Evolutionary conservation across 495 filamentous ascomycete genomes (phyloP).

Genomic region (Cercophora scortea): DNA sequence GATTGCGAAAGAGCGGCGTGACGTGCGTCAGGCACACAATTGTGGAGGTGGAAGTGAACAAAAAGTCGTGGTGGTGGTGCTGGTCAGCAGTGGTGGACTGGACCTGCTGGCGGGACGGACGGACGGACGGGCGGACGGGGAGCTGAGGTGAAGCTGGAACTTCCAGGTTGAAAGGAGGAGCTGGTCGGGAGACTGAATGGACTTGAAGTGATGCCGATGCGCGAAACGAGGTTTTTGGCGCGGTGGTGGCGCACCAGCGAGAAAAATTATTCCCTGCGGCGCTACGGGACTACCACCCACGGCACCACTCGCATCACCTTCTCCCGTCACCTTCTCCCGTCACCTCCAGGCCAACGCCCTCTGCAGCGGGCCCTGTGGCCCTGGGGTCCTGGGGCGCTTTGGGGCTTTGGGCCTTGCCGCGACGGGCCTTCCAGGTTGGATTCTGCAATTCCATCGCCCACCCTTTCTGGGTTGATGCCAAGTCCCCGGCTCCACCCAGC

Average conservation of each 20-base stretch:
- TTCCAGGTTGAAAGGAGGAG: neutral
- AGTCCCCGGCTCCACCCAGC: too few relatives aligned
- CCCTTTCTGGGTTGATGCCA: too few relatives aligned
- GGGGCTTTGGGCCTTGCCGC: too few relatives aligned
- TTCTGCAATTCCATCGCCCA: too few relatives aligned
- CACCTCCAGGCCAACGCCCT: neutral
- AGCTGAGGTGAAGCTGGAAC: conserved; percentile 2
- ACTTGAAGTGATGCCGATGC: conserved; percentile 4
- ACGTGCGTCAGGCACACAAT: conserved; percentile 9
- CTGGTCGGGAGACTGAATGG: conserved; percentile 3
- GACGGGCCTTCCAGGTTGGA: too few relatives aligned
- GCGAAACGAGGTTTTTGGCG: conserved; percentile 12
- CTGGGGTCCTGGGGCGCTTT: too few relatives aligned
- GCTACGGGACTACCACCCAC: conserved; percentile 1
- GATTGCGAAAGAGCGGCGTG: conserved; percentile 5
- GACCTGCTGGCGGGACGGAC: neutral
- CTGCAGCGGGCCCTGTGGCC: neutral
- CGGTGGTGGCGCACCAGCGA: conserved; percentile 19
- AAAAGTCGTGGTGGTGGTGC: neutral
- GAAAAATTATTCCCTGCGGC: conserved; percentile 18
- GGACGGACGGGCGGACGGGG: neutral
- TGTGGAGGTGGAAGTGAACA: neutral
- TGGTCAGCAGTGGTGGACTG: neutral
- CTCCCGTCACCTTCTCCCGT: neutral
- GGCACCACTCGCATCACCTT: neutral